Conservation (phyloP, 169 alveolate genomes). For the Plasmodium coatneyi region DNA sequence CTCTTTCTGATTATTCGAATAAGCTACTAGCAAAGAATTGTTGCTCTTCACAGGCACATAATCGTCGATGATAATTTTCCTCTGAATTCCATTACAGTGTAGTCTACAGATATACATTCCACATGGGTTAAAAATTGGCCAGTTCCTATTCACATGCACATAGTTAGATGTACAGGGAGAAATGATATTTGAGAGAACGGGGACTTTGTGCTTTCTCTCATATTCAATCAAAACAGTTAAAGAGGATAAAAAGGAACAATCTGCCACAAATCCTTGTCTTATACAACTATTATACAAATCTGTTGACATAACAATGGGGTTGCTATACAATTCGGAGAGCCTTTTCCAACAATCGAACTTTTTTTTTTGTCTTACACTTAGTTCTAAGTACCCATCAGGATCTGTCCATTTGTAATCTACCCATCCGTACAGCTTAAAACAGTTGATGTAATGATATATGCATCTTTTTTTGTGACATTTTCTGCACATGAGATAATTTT, state of each 20-base stretch:
- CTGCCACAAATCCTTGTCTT: slow-evolving; percentile 94
- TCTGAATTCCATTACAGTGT: slow-evolving; percentile 91
- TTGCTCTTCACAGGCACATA: slow-evolving; percentile 89
- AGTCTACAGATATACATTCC: slow-evolving; percentile 90
- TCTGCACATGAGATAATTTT: slow-evolving; percentile 25
- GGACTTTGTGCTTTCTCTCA: slow-evolving; percentile 84
- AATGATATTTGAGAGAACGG: slow-evolving; percentile 80
- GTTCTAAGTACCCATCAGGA: slow-evolving; percentile 84
- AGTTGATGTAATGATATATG: slow-evolving; percentile 55
- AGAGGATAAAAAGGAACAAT: slow-evolving; percentile 92
- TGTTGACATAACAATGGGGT: slow-evolving; percentile 76
- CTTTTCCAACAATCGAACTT: slow-evolving; percentile 84
- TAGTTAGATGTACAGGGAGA: slow-evolving; percentile 66
- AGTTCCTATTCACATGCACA: slow-evolving; percentile 9
- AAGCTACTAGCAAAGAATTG: slow-evolving; percentile 89
- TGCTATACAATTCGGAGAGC: slow-evolving; percentile 75
- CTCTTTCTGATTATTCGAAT: slow-evolving; percentile 87
- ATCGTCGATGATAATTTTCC: slow-evolving; percentile 93
- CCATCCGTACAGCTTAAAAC: slow-evolving; percentile 77
- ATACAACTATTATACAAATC: slow-evolving; percentile 82
- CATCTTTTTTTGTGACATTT: slow-evolving; percentile 60
- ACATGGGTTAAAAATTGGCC: slow-evolving; percentile 84
- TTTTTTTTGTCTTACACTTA: slow-evolving; percentile 82
- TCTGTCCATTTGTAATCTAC: slow-evolving; percentile 83
- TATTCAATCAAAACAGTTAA: slow-evolving; percentile 92